Evolutionary conservation across 2,329 filamentous ascomycete genomes (phyloP).

Genomic region (Penicillium sp.): DNA sequence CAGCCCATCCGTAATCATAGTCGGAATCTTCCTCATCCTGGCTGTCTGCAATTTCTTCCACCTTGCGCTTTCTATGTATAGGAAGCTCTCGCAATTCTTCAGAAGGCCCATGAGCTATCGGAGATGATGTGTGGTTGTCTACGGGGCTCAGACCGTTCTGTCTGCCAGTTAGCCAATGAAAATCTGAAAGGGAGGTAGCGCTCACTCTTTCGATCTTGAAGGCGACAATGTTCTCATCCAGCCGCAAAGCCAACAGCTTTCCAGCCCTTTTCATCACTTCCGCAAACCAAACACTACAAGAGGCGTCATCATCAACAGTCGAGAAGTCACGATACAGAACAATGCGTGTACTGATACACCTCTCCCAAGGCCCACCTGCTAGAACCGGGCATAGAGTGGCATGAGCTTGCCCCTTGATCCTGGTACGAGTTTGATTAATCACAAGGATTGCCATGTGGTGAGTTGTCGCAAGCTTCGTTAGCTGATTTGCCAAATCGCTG

Average conservation of each 20-base stretch:
- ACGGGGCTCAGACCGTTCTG: conserved; percentile 25
- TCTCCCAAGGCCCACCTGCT: conserved; percentile 79
- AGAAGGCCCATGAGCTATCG: conserved; percentile 8
- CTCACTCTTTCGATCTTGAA: conserved; percentile 48
- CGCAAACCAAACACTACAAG: conserved; percentile 61
- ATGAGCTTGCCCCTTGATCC: conserved; percentile 68
- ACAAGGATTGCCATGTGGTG: conserved; percentile 75
- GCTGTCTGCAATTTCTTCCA: conserved; percentile 50
- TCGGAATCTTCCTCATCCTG: conserved; percentile 48
- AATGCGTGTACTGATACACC: conserved; percentile 72
- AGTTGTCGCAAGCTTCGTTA: conserved; percentile 75
- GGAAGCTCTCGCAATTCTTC: conserved; percentile 14
- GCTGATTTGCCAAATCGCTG: conserved; percentile 63
- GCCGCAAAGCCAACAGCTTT: conserved; percentile 40
- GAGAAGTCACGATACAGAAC: conserved; percentile 81
- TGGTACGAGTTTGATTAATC: conserved; percentile 81
- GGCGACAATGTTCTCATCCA: conserved; percentile 39
- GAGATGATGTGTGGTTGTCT: conserved; percentile 1
- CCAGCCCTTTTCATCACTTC: conserved; percentile 70
- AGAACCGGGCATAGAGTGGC: conserved; percentile 77
- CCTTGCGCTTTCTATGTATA: conserved; percentile 47
- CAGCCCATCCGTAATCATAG: conserved; percentile 36
- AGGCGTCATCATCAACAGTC: conserved; percentile 38
- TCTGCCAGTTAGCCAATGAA: neutral
- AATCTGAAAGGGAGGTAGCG: neutral